A percentile compares a stretch with the other conserved stretches of the same genome.
These are phyloP conservation scores for Termitomyces bulborhizus DNA, from an alignment of 768 basidiomycete genomes.

Conservation along the genomic window DNA sequence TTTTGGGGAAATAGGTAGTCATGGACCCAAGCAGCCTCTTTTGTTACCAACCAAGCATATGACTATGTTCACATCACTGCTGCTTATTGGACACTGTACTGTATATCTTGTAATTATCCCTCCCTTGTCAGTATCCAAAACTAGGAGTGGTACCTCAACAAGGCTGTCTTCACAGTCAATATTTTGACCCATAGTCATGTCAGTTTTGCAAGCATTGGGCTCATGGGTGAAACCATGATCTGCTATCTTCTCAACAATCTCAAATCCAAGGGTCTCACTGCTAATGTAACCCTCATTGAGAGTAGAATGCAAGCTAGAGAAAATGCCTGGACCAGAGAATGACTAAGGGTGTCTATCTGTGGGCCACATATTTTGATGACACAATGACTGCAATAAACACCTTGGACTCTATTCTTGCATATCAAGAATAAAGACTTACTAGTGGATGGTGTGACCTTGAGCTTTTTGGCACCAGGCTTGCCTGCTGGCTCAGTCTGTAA, in stretches of 20 bases:
- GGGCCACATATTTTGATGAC: slow-evolving; percentile 50
- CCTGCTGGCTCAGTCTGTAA: no score
- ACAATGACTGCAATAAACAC: slow-evolving; percentile 42
- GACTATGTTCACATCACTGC: slow-evolving; percentile 45
- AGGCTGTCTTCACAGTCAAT: slow-evolving; percentile 41
- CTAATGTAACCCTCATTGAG: slow-evolving; percentile 41
- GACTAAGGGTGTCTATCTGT: slow-evolving; percentile 51
- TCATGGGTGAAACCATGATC: slow-evolving; percentile 56
- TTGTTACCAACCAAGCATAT: slow-evolving; percentile 43
- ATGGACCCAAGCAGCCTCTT: slow-evolving; percentile 44
- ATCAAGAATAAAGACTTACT: slow-evolving; percentile 22
- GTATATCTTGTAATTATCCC: slow-evolving; percentile 53
- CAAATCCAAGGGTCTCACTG: slow-evolving; percentile 42
- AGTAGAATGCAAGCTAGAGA: slow-evolving; percentile 40
- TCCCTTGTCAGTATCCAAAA: slow-evolving; percentile 35
- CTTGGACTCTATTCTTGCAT: slow-evolving; percentile 50
- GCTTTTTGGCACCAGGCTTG: no score
- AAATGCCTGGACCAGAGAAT: slow-evolving; percentile 37
- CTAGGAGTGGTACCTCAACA: slow-evolving; percentile 55
- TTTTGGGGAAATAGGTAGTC: slow-evolving; percentile 54
- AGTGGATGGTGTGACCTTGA: no score
- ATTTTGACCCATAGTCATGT: slow-evolving; percentile 40
- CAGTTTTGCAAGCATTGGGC: slow-evolving; percentile 38
- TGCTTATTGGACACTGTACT: slow-evolving; percentile 52
- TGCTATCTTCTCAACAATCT: slow-evolving; percentile 41